Evolutionary conservation across 1,139 yeast genomes (phyloP).

Genomic region (Trichomonascaceae sp.): DNA sequence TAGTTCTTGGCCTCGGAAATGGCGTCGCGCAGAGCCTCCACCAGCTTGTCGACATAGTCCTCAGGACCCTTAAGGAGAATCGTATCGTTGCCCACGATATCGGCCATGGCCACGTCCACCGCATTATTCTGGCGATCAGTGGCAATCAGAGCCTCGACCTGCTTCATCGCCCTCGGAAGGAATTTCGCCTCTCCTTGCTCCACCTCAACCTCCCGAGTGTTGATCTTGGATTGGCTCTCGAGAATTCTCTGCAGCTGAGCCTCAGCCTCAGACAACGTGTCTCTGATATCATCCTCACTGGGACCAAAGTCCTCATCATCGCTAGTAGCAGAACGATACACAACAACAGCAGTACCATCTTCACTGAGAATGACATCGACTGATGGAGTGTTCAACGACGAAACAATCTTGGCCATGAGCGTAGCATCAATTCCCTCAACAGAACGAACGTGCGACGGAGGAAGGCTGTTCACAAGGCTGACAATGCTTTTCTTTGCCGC

Average conservation of each 20-base stretch:
- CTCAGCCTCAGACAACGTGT: constrained; percentile 30
- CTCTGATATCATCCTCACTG: constrained; percentile 23
- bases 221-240: constrained; percentile 42
- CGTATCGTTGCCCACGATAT: constrained; percentile 26
- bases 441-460: constrained; percentile 39
- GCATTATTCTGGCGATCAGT: constrained; percentile 17
- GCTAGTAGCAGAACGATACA: constrained; percentile 23
- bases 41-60: constrained; percentile 40
- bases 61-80: constrained; percentile 45
- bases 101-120: neutral
- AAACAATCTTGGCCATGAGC: constrained; percentile 27
- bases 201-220: constrained; percentile 37
- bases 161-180: neutral
- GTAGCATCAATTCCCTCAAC: constrained; percentile 39
- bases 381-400: constrained; percentile 35
- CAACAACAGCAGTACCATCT: constrained; percentile 33
- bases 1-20: constrained; percentile 54
- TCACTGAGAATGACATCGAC: constrained; percentile 44
- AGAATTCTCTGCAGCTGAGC: constrained; percentile 47
- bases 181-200: constrained; percentile 42
- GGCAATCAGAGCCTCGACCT: constrained; percentile 29
- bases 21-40: constrained; percentile 39
- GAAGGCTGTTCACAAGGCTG: constrained; percentile 52
- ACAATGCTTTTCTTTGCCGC: constrained; percentile 57
- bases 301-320: constrained; percentile 36